Evolutionary conservation across 1,284 basidiomycete species (phyloP).

Genomic region (Butyriboletus regius): DNA sequence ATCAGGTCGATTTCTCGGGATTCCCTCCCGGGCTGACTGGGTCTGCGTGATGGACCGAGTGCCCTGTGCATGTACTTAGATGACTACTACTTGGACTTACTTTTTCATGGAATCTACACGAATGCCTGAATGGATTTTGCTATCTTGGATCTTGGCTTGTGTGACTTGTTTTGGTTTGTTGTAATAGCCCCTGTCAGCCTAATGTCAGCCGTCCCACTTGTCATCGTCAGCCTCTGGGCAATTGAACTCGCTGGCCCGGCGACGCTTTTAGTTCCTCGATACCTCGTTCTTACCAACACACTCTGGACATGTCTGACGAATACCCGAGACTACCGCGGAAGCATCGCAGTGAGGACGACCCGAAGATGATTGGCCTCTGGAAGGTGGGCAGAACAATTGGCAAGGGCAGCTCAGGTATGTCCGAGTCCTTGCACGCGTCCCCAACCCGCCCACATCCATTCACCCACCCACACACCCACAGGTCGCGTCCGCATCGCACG

Average conservation of each 20-base stretch:
- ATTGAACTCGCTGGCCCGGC: not conserved
- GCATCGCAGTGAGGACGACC: conserved; percentile 44
- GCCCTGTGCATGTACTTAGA: conserved; percentile 6
- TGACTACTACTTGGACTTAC: conserved; percentile 5
- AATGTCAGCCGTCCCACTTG: not conserved
- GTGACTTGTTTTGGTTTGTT: conserved; percentile 5
- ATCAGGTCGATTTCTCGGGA: conserved; percentile 90
- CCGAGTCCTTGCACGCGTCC: not conserved
- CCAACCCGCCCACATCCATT: not conserved
- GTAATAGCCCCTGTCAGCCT: conserved; percentile 20
- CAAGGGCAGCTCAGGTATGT: conserved; percentile 76
- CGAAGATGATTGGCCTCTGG: conserved; percentile 85
- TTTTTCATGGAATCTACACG: conserved; percentile 19
- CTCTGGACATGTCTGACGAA: conserved; percentile 24
- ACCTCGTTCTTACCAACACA: not conserved
- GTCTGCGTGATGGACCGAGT: conserved; percentile 12
- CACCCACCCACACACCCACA: conserved; percentile 29
- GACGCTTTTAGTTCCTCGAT: not conserved
- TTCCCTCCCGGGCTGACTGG: conserved; percentile 78
- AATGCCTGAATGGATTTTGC: conserved; percentile 8
- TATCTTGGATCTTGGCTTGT: not conserved
- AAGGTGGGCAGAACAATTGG: conserved; percentile 90
- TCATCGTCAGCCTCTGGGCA: conserved; percentile 17
- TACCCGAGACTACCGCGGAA: conserved; percentile 31
- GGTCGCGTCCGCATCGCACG: conserved; percentile 88